phyloP scores from a whole-genome alignment of 129 eudicot genomes.

The Glebionis coronaria region DNA sequence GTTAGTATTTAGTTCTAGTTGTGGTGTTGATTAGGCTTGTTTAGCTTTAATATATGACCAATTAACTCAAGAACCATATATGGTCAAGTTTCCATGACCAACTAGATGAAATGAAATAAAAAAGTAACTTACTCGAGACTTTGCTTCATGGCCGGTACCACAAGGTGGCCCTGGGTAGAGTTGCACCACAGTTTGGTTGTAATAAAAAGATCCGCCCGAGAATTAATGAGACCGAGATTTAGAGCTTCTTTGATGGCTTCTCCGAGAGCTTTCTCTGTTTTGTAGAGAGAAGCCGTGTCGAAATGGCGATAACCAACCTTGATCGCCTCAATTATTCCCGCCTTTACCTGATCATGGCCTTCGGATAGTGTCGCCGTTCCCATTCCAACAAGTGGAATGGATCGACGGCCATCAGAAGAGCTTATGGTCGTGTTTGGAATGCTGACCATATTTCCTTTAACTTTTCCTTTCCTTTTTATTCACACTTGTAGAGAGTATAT shows the following conservation, averaged over 20 bases:
- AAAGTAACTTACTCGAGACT: conserved; percentile 41
- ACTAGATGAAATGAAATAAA: not conserved
- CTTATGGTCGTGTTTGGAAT: conserved; percentile 21
- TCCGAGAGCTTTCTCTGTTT: conserved; percentile 31
- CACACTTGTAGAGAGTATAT: not conserved
- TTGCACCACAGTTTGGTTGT: conserved; percentile 48
- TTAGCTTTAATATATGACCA: not conserved
- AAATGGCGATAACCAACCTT: conserved; percentile 48
- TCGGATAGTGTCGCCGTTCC: conserved; percentile 13
- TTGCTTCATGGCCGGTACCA: conserved; percentile 54
- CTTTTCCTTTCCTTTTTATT: not conserved
- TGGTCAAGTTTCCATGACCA: not conserved
- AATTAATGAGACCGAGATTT: conserved; percentile 26
- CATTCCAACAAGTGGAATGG: conserved; percentile 34
- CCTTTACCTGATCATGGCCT: conserved; percentile 13
- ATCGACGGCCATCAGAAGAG: conserved; percentile 22
- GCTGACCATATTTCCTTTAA: conserved; percentile 2
- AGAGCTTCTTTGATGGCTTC: conserved; percentile 38
- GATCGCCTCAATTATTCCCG: conserved; percentile 34
- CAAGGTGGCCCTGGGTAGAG: conserved; percentile 32
- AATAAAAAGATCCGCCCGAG: conserved; percentile 31
- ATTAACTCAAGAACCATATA: too few relatives aligned
- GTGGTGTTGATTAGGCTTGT: not conserved
- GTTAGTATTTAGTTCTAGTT: not conserved
- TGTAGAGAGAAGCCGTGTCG: conserved; percentile 40